Evolutionary conservation across 768 basidiomycete species (phyloP), one percentile per base, ranked within the genome.

Genomic region (Suillus sp.): DNA sequence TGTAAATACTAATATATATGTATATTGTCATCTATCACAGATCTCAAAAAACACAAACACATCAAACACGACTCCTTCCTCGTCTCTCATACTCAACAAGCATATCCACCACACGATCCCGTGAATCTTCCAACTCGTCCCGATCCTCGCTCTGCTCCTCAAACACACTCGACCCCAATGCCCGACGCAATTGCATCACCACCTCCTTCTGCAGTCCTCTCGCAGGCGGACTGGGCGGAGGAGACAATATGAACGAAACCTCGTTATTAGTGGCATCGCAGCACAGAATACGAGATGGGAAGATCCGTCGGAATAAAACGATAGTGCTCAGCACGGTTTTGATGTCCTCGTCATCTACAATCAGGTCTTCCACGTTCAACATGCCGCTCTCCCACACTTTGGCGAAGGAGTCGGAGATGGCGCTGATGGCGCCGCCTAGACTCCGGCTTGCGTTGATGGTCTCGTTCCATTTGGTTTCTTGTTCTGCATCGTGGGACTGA

Each of bases 61-160:
- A 34, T 62, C 77, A 16, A 78, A 78, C 27, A 65, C 81, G 3
- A 77, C 79, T 69, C 75, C 48, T 72, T 72, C 58, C 73, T 70
- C 60, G 69, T 67, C 56, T 69, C 69, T 71, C 77, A 34, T 71
- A 66, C 60, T 76, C 78, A 4, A 83, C 80, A 54, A 92, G 79
- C 79, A 88, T 79, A 76, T 93, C 92, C 54, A 92, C 89, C 40
- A 86, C 87, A n/a, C 81, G 76, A 73, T 93, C 92, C 62, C 87
- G 80, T 54, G 90, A 91, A 64, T 92, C 90, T 72, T 93, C 91
- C 60, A 92, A 72, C 32, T 73, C 72, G 79, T 83, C 61, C 73
- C 65, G 69, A 56, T 66, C 65, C 25, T 67, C 71, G 42, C 61
- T 59, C 45, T 71, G 68, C 35, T 78, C 78, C 60, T 80, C 80